Conservation (phyloP, 768 basidiomycete genomes). For the Asterophora parasitica region DNA sequence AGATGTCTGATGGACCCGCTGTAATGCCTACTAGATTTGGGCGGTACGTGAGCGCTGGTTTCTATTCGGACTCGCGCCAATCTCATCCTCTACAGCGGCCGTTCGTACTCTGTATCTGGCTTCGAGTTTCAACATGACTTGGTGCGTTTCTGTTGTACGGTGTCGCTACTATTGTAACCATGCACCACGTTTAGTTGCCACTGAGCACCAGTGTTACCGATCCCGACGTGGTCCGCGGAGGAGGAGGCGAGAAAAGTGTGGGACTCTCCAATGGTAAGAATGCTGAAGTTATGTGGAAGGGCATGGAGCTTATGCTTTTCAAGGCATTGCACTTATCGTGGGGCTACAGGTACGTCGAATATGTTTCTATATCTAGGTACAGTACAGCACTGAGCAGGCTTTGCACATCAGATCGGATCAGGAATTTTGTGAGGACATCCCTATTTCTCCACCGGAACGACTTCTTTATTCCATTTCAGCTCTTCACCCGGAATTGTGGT, state of each 20-base stretch:
- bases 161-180: background rate
- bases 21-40: constrained; percentile 26
- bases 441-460: background rate
- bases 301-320: background rate
- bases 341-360: constrained; percentile 63
- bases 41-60: constrained; percentile 27
- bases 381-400: constrained; percentile 1
- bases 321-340: constrained; percentile 83
- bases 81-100: constrained; percentile 26
- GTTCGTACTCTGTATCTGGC: constrained; percentile 67
- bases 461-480: constrained; percentile 33
- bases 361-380: background rate
- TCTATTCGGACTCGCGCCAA: background rate
- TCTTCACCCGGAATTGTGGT: constrained; percentile 92
- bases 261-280: constrained; percentile 69
- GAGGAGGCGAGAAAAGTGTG: constrained; percentile 64
- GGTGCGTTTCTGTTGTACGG: constrained; percentile 16
- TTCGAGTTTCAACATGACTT: constrained; percentile 79
- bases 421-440: constrained; percentile 74
- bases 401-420: constrained; percentile 64
- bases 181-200: constrained; percentile 41
- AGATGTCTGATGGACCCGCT: constrained; percentile 63
- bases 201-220: constrained; percentile 75
- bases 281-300: background rate
- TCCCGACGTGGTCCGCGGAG: constrained; percentile 45